Percentiles rank a stretch among this genome's conserved stretches.
These are phyloP conservation scores for Barnettozyma hawaiiensis DNA, from an alignment of 1,139 yeast species.

Conservation along the genomic window DNA sequence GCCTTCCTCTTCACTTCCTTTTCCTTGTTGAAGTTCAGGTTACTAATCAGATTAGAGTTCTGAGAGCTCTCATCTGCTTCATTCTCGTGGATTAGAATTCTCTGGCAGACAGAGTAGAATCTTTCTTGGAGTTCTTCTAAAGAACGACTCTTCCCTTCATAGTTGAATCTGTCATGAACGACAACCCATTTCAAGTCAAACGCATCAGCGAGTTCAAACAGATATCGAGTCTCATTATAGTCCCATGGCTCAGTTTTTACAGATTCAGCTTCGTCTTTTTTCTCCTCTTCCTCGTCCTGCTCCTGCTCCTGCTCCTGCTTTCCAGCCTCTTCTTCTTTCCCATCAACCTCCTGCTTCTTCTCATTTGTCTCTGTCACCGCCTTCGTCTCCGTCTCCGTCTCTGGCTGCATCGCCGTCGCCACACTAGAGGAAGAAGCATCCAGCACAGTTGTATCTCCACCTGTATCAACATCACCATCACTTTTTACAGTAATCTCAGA, in stretches of 20 bases:
- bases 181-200: conserved; percentile 89
- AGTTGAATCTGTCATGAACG: conserved; percentile 67
- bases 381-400: too few relatives aligned
- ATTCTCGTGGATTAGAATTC: conserved; percentile 36
- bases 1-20: conserved; percentile 76
- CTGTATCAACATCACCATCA: conserved; percentile 25
- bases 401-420: too few relatives aligned
- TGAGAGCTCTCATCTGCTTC: conserved; percentile 46
- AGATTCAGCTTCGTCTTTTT: conserved; percentile 2
- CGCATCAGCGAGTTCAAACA: conserved; percentile 64
- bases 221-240: conserved; percentile 68
- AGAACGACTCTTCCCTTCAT: conserved; percentile 27
- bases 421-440: neutral
- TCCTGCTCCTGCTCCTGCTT: conserved; percentile 4
- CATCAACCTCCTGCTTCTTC: conserved; percentile 1
- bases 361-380: too few relatives aligned
- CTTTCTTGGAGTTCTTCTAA: conserved; percentile 82
- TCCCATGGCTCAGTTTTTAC: conserved; percentile 49
- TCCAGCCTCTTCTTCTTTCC: neutral
- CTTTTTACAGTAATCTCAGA: conserved; percentile 30
- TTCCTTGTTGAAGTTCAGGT: conserved; percentile 51
- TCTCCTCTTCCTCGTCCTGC: conserved; percentile 4
- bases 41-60: conserved; percentile 39
- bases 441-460: conserved; percentile 26
- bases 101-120: conserved; percentile 58